Evolutionary conservation across 2,329 filamentous ascomycete species (phyloP), one percentile per base, ranked within the genome.

Genomic region (Botrytis pseudocinerea): DNA sequence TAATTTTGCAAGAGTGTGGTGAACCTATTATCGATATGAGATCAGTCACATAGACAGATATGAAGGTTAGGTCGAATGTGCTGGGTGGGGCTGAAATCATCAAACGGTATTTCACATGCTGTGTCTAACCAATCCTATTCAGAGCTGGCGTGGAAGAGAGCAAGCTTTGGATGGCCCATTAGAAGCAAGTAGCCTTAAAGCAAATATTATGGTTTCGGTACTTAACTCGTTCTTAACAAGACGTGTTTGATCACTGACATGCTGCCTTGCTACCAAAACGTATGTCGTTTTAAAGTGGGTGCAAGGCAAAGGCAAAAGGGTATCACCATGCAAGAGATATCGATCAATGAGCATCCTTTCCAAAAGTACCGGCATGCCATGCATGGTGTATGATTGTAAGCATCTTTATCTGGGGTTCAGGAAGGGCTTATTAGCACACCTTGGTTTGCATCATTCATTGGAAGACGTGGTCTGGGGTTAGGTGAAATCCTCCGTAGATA

Each of bases 21-120:
- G 60, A 62, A 42, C 61, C 61, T 63, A 63, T 63, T n/a, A 42
- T 63, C 16, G n/a, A 63, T 42, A 25, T 40, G 38, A 42, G 61
- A 42, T 40, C 61, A n/a, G 18, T 63, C 60, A 57, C 35, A 38
- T n/a, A 61, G 59, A 61, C 22, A 40, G 59, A 38, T 20, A 20
- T 25, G 22, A 22, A n/a, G 20, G 10, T 40, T n/a, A 62, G 51
- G n/a, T 57, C n/a, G n/a, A 57, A 28, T 28, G 25, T 18, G n/a
- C 51, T 28, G 51, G 14, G n/a, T 28, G 51, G 51, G 25, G 51
- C 51, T 57, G 25, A 28, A 28, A 57, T 18, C n/a, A 28, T 28
- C 2, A 48, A 54, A 57, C 51, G n/a, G 51, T 28, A 57, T 57
- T 57, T 57, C 51, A 57, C 51, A 28, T 28, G 28, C n/a, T 18